phyloP scores from a whole-genome alignment of 208 protist genomes.

The Acanthamoeba culbertsoni region DNA sequence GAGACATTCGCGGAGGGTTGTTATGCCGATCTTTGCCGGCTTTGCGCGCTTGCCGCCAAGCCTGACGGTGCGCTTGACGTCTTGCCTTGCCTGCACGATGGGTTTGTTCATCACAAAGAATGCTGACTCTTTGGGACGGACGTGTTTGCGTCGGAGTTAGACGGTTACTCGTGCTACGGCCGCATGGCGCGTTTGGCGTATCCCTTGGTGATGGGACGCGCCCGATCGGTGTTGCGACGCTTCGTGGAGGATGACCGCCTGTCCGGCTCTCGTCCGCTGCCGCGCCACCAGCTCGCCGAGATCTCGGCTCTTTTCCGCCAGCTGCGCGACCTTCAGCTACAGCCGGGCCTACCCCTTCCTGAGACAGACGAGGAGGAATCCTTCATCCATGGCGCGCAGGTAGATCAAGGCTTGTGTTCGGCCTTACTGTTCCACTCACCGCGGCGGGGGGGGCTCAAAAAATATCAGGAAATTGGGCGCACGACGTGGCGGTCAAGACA shows the following conservation, averaged over 20 bases:
- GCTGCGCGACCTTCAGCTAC: not conserved
- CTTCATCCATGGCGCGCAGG: not conserved
- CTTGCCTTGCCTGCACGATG: not conserved
- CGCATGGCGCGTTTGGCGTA: not conserved
- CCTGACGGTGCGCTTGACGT: not conserved
- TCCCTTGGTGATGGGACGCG: constrained; percentile 45
- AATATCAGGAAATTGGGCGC: not conserved
- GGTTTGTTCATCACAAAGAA: not conserved
- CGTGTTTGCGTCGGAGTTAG: not conserved
- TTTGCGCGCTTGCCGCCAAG: not conserved
- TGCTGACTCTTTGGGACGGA: not conserved
- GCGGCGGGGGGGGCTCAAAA: not conserved
- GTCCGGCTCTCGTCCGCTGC: not conserved
- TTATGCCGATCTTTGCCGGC: constrained; percentile 11
- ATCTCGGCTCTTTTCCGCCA: not conserved
- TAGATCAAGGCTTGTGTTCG: not conserved
- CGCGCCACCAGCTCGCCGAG: constrained; percentile 49
- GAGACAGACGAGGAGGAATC: not conserved
- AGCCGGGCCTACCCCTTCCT: not conserved
- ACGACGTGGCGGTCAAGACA: not conserved
- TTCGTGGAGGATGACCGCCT: constrained; percentile 48
- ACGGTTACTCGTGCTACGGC: constrained; percentile 32
- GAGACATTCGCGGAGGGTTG: constrained; percentile 52
- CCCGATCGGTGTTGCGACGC: not conserved
- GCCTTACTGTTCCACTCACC: not conserved